These are phyloP conservation scores for Endoconidiophora laricicola DNA, from an alignment of 2,329 filamentous ascomycete genomes.

Conservation along the genomic window DNA sequence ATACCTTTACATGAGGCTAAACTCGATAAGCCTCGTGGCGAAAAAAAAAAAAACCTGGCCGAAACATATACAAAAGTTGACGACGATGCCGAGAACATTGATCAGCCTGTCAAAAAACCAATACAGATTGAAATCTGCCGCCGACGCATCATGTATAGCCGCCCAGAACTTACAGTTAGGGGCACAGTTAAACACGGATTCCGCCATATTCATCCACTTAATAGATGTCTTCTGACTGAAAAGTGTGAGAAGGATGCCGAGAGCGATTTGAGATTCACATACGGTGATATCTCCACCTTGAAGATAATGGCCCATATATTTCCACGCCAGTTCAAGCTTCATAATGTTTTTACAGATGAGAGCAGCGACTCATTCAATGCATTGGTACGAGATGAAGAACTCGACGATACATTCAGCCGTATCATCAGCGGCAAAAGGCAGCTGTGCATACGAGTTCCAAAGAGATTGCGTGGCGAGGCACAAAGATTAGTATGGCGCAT, in stretches of 20 bases:
- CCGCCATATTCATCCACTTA: slow-evolving; percentile 30
- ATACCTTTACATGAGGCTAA: slow-evolving; percentile 14
- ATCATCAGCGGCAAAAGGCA: background rate
- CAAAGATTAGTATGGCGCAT: slow-evolving; percentile 47
- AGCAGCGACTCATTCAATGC: slow-evolving; percentile 48
- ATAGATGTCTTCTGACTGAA: slow-evolving; percentile 3
- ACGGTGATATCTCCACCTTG: slow-evolving; percentile 30
- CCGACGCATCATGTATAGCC: slow-evolving; percentile 73
- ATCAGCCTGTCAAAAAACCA: slow-evolving; percentile 18
- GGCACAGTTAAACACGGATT: slow-evolving; percentile 58
- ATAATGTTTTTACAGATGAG: slow-evolving; percentile 74
- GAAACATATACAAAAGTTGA: background rate
- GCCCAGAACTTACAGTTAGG: slow-evolving; percentile 50
- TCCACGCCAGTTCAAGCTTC: slow-evolving; percentile 72
- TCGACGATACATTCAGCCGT: slow-evolving; percentile 24
- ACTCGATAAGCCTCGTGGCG: background rate
- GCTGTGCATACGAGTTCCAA: slow-evolving; percentile 32
- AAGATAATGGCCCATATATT: slow-evolving; percentile 88
- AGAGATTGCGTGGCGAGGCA: slow-evolving; percentile 47
- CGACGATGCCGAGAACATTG: background rate
- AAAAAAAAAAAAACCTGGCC: background rate
- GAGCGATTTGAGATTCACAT: background rate
- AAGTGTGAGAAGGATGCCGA: background rate
- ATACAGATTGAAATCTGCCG: slow-evolving; percentile 60
- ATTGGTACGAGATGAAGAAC: slow-evolving; percentile 69